phyloP scores from a whole-genome alignment of 192 early-diverging fungal genomes.

The Phycomyces nitens region DNA sequence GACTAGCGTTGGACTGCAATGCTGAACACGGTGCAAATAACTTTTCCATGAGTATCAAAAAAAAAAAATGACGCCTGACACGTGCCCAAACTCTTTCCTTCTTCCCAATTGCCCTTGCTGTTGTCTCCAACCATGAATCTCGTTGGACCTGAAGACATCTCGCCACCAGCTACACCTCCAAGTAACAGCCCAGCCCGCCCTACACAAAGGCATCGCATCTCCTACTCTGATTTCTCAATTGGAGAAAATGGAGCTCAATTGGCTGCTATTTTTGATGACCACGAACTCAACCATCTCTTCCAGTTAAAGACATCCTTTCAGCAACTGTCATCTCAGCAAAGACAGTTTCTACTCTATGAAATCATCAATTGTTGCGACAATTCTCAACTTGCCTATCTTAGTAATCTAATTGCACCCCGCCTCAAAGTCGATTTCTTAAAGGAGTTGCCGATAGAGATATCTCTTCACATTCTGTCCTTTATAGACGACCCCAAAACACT shows the following conservation, averaged over 20 bases:
- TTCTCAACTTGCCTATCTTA: slow-evolving; percentile 47
- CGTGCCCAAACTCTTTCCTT: too few relatives aligned
- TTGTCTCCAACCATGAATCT: slow-evolving; percentile 22
- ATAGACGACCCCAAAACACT: slow-evolving; percentile 80
- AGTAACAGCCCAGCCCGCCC: slow-evolving; percentile 14
- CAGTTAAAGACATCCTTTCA: slow-evolving; percentile 37
- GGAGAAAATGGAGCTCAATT: slow-evolving; percentile 10
- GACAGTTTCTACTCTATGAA: slow-evolving; percentile 39
- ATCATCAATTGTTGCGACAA: slow-evolving; percentile 48
- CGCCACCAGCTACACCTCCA: slow-evolving; percentile 38
- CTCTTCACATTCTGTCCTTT: slow-evolving; percentile 79
- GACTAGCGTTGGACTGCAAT: too few relatives aligned
- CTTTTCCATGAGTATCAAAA: too few relatives aligned
- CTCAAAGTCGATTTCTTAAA: slow-evolving; percentile 91
- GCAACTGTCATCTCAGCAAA: slow-evolving; percentile 26
- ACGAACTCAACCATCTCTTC: slow-evolving; percentile 20
- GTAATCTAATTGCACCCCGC: slow-evolving; percentile 49
- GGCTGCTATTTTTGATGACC: slow-evolving; percentile 19
- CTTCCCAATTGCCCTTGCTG: too few relatives aligned
- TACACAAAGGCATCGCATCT: slow-evolving; percentile 8
- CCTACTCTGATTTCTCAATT: slow-evolving; percentile 20
- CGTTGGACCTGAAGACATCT: slow-evolving; percentile 32
- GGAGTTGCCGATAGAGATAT: slow-evolving; percentile 70
- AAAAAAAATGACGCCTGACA: too few relatives aligned
- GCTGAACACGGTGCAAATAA: too few relatives aligned